A percentile compares a stretch with the other conserved stretches of the same genome.
Conservation (phyloP, 768 basidiomycete genomes). For the Mycena capillaripes region DNA sequence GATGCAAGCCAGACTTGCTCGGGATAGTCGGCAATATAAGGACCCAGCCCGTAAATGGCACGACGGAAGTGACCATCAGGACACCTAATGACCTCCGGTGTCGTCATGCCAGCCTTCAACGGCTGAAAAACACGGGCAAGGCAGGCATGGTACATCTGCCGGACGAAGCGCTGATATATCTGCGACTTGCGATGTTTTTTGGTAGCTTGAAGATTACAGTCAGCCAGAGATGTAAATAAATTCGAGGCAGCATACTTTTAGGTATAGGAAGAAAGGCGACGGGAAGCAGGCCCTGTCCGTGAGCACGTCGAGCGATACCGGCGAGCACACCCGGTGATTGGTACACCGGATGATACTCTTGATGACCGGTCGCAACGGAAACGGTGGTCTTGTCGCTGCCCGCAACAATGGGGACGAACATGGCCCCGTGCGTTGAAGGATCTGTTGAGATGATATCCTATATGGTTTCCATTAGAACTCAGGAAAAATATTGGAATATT, state of each 20-base stretch:
- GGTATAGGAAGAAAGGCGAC: constrained; percentile 16
- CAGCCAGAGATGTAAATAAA: too few species aligned
- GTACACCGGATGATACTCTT: constrained; percentile 45
- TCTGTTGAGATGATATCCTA: constrained; percentile 1
- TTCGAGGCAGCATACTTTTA: not conserved
- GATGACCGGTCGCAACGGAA: constrained; percentile 34
- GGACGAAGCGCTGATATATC: constrained; percentile 29
- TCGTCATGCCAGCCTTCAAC: constrained; percentile 40
- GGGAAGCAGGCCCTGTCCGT: constrained; percentile 4
- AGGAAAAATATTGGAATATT: not conserved
- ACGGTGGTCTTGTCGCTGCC: constrained; percentile 46
- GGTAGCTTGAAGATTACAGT: not conserved
- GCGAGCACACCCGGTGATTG: constrained; percentile 37
- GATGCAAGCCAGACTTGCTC: constrained; percentile 43
- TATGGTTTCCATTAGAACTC: not conserved
- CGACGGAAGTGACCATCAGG: constrained; percentile 44
- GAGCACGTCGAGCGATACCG: constrained; percentile 7
- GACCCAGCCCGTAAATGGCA: constrained; percentile 42
- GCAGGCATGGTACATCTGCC: constrained; percentile 33
- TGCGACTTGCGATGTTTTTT: not conserved
- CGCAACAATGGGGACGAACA: constrained; percentile 39
- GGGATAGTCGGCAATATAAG: constrained; percentile 49
- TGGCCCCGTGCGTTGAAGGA: constrained; percentile 21
- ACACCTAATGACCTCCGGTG: constrained; percentile 37
- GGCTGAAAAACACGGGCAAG: constrained; percentile 37